phyloP scores from a whole-genome alignment of 2,329 filamentous ascomycete species.

The Fusarium sp. region DNA sequence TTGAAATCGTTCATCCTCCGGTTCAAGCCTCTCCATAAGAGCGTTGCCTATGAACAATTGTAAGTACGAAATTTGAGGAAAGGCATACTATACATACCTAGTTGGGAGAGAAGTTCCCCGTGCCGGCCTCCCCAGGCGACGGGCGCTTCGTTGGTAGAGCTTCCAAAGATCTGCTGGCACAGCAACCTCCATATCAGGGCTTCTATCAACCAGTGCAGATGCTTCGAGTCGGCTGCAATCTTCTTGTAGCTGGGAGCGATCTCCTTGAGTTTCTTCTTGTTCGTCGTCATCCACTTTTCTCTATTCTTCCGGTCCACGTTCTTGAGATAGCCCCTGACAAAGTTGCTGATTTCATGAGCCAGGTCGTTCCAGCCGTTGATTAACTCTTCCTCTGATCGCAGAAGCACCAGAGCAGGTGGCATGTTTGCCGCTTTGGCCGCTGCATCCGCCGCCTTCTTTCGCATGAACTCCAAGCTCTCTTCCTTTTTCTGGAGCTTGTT shows the following conservation, averaged over 20 bases:
- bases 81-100: not conserved
- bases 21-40: not conserved
- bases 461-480: not conserved
- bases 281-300: not conserved
- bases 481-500: not conserved
- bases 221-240: not conserved
- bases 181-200: not conserved
- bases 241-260: not conserved
- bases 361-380: not conserved
- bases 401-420: not conserved
- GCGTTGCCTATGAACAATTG: not conserved
- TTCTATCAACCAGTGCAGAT: not conserved
- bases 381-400: not conserved
- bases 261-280: not conserved
- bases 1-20: not conserved
- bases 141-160: not conserved
- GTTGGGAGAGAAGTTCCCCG: not conserved
- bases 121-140: not conserved
- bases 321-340: not conserved
- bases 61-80: not conserved
- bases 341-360: not conserved
- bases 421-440: not conserved
- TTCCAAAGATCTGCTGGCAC: not conserved
- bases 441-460: not conserved
- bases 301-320: not conserved